Evolutionary conservation across 2,329 filamentous ascomycete species (phyloP).

Genomic region (Penicillium sp.): DNA sequence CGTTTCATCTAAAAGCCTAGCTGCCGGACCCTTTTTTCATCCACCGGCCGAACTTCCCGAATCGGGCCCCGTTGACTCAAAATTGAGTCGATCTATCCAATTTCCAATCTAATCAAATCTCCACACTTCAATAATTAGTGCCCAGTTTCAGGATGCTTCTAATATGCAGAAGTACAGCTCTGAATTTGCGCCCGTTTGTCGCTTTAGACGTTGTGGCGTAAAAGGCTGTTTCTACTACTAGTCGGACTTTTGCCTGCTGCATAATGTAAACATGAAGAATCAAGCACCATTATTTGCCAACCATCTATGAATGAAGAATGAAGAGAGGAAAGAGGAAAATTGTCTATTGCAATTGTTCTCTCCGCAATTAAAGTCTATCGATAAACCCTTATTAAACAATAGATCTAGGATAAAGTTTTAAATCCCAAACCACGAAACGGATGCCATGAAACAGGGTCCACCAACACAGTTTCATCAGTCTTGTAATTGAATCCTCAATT

Average conservation of each 20-base stretch:
- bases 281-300: neutral
- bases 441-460: neutral
- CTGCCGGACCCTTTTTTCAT: neutral
- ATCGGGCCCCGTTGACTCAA: neutral
- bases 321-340: neutral
- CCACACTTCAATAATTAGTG: neutral
- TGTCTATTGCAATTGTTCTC: neutral
- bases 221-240: neutral
- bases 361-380: neutral
- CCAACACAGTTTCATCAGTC: neutral
- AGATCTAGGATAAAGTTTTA: neutral
- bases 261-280: neutral
- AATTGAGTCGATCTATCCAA: slow-evolving; percentile 4
- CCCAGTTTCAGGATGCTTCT: neutral
- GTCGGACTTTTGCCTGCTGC: neutral
- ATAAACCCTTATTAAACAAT: neutral
- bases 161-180: neutral
- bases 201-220: neutral
- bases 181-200: neutral
- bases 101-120: neutral
- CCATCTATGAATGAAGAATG: neutral
- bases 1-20: neutral
- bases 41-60: neutral
- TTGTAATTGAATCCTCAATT: neutral
- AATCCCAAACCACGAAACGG: neutral